Base-by-base conservation (phyloP, 2,329 filamentous ascomycete genomes). In the Elsinoe fawcettii region DNA sequence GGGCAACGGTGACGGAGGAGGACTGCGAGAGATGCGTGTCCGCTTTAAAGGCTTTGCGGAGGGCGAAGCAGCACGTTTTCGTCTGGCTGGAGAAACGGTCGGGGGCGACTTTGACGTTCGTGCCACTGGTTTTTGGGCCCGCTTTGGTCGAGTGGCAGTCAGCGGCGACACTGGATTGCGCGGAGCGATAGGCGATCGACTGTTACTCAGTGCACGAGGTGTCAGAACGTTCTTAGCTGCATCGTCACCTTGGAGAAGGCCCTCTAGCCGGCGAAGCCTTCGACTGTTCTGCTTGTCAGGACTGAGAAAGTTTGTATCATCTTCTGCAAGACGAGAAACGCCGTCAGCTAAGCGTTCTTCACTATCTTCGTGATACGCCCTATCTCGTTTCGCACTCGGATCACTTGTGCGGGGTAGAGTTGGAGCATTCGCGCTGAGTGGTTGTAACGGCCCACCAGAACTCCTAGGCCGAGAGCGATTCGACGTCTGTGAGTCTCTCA, bases 1-100 rank as follows among this genome's bases (percentile, higher is more conserved):
- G 2, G 67, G 67, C 18, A 57, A 46, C 5, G 62, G 55, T 22
- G 64, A 59, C 18, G 63, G 62, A 23, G 64, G 66, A 6, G 66
- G 51, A 11, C 55, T 51, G 30, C 41, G 14, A 6, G 54, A 46
- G 22, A 22, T 20, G 25, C 54, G 54, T 11, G 16, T 14, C 14
- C 41, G 23, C 8, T 47, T 43, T 8, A 23, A 2, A 5, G 37
- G 3, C n/a, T 14, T 39, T 3, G 12, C n/a, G n/a, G n/a, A n/a
- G n/a, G 53, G 37, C 8, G 53, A 44, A n/a, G 20, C 3, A 4
- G 11, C 16, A 30, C 34, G 20, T 18, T 32, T 44, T n/a, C 36
- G 36, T 23, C 34, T 16, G 5, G 23, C 16, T 16, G 53, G 20
- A 12, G n/a, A 25, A 22, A 37, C 27, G 14, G 53, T 3, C n/a